A percentile compares a stretch with the other conserved stretches of the same genome.
These are phyloP conservation scores for Drechmeria coniospora DNA, from an alignment of 2,329 filamentous ascomycete genomes.

Conservation along the genomic window DNA sequence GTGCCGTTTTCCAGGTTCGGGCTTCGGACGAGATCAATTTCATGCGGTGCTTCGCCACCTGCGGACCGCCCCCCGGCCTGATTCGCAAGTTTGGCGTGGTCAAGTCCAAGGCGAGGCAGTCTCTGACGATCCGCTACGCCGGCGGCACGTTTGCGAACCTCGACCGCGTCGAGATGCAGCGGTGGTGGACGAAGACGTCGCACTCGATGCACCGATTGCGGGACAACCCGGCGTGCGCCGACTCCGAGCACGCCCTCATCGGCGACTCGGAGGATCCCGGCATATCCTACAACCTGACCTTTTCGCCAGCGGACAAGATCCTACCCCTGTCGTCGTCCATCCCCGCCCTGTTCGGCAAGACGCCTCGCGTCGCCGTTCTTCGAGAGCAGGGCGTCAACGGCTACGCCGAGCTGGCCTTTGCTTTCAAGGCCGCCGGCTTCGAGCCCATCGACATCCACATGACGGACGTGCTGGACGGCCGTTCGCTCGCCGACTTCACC, in stretches of 20 bases:
- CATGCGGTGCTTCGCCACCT: constrained; percentile 79
- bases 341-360: constrained; percentile 36
- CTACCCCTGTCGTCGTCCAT: constrained; percentile 40
- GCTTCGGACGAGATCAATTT: constrained; percentile 74
- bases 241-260: constrained; percentile 66
- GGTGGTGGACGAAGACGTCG: constrained; percentile 78
- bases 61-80: constrained; percentile 65
- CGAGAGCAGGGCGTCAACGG: constrained; percentile 93
- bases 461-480: constrained; percentile 73
- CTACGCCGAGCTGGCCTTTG: constrained; percentile 94
- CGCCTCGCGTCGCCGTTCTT: constrained; percentile 74
- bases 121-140: constrained; percentile 59
- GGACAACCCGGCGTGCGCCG: constrained; percentile 77
- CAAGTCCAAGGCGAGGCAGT: constrained; percentile 52
- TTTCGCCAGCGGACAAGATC: constrained; percentile 62
- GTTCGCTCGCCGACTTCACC: constrained; percentile 67
- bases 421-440: constrained; percentile 83
- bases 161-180: constrained; percentile 59
- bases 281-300: constrained; percentile 70
- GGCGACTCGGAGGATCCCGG: constrained; percentile 65
- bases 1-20: constrained; percentile 88
- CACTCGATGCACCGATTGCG: constrained; percentile 81
- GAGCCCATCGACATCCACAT: constrained; percentile 90
- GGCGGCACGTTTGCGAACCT: constrained; percentile 53
- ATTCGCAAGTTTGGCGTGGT: constrained; percentile 76